Evolutionary conservation across 2,329 filamentous ascomycete species (phyloP).

Genomic region (Cucurbitaria berberidis): DNA sequence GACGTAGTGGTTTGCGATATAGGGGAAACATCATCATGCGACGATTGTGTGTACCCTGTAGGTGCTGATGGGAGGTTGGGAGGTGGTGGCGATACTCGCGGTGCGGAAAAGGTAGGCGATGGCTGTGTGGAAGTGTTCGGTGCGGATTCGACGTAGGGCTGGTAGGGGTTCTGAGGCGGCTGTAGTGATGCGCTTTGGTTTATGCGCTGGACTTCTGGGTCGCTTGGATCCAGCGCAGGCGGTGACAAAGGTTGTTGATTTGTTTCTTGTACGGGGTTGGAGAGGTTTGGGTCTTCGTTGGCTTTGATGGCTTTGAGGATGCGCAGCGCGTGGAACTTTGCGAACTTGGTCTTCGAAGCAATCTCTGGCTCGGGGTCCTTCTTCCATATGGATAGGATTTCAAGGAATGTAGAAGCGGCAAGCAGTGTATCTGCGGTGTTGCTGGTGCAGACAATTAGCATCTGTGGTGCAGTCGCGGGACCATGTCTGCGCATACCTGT

Average conservation of each 20-base stretch:
- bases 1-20: slow-evolving; percentile 54
- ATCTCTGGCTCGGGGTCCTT: slow-evolving; percentile 75
- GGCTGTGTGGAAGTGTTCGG: slow-evolving; percentile 62
- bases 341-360: slow-evolving; percentile 88
- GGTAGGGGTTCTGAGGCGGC: slow-evolving; percentile 30
- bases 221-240: slow-evolving; percentile 64
- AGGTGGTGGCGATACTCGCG: slow-evolving; percentile 57
- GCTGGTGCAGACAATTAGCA: slow-evolving; percentile 51
- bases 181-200: slow-evolving; percentile 44
- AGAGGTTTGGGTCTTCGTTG: slow-evolving; percentile 88
- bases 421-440: slow-evolving; percentile 95
- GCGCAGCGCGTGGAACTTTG: slow-evolving; percentile 91
- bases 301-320: slow-evolving; percentile 91
- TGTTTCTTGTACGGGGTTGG: slow-evolving; percentile 74
- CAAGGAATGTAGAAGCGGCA: slow-evolving; percentile 90
- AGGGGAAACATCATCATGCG: slow-evolving; percentile 61
- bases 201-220: slow-evolving; percentile 68
- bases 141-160: slow-evolving; percentile 66
- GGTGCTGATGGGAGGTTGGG: slow-evolving; percentile 39
- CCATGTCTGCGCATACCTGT: slow-evolving; percentile 61
- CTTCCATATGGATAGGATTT: slow-evolving; percentile 82
- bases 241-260: slow-evolving; percentile 43
- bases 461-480: not conserved
- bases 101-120: slow-evolving; percentile 48
- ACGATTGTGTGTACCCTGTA: slow-evolving; percentile 35